Evolutionary conservation across 345 rosid genomes (phyloP).

Genomic region (Citropsis articulata): DNA sequence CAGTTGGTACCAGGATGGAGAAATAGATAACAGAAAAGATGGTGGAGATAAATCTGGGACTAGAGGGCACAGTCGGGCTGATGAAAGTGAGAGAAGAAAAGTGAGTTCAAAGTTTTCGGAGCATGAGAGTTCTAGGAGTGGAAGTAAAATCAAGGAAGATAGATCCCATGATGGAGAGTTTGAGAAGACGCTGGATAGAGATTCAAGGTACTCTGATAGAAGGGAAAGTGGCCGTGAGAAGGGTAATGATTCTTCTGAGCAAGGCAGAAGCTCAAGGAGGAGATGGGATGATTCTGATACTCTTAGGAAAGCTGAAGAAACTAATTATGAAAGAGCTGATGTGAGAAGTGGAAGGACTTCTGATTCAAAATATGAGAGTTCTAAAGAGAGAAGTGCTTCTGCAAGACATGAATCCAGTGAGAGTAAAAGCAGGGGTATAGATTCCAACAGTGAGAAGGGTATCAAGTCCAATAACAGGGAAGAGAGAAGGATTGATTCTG

Average conservation of each 20-base stretch:
- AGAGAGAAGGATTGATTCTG: constrained; percentile 54
- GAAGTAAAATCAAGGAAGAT: constrained; percentile 73
- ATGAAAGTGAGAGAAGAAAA: constrained; percentile 64
- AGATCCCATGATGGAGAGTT: constrained; percentile 47
- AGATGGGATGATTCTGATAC: constrained; percentile 80
- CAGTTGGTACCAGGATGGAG: constrained; percentile 93
- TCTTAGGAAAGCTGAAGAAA: constrained; percentile 53
- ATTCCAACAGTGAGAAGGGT: constrained; percentile 53
- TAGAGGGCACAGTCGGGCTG: constrained; percentile 44
- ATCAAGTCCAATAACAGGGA: constrained; percentile 58
- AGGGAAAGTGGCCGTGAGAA: constrained; percentile 69
- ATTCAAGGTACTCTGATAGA: constrained; percentile 57
- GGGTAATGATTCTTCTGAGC: constrained; percentile 65
- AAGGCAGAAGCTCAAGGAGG: constrained; percentile 63
- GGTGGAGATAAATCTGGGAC: constrained; percentile 58
- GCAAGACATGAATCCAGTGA: constrained; percentile 56
- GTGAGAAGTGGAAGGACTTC: constrained; percentile 55
- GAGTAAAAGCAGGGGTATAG: constrained; percentile 45
- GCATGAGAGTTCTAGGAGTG: constrained; percentile 47
- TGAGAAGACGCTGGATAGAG: constrained; percentile 57
- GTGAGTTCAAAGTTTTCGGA: constrained; percentile 49
- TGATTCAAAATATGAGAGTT: constrained; percentile 55
- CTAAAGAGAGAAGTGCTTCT: constrained; percentile 45
- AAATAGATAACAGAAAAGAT: constrained; percentile 54
- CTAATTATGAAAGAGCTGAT: constrained; percentile 46